These are phyloP conservation scores for Kazachstania viticola DNA, from an alignment of 805 yeast genomes.

Conservation along the genomic window DNA sequence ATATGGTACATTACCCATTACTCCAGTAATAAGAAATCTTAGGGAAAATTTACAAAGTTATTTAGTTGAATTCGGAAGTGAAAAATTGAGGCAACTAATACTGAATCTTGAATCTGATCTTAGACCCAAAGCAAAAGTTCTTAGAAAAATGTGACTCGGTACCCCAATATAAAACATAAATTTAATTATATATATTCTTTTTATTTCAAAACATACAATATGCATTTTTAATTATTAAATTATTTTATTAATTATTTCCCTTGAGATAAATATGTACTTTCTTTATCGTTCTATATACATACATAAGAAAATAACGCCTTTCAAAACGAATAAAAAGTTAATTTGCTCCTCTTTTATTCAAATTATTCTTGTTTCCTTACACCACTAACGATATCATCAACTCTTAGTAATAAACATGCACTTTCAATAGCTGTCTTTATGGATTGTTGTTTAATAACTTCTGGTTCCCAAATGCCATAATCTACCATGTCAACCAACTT, in stretches of 20 bases:
- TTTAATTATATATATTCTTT: no score
- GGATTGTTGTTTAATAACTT: constrained; percentile 92
- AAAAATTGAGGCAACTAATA: constrained; percentile 25
- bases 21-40: constrained; percentile 21
- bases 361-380: constrained; percentile 46
- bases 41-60: constrained; percentile 7
- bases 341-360: neutral
- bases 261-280: no score
- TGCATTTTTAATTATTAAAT: no score
- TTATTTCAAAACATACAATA: no score
- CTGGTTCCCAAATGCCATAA: constrained; percentile 99
- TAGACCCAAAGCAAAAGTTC: no score
- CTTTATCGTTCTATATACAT: no score
- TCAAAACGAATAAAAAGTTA: neutral
- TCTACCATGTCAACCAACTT: constrained; percentile 90
- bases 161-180: no score
- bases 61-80: constrained; percentile 8
- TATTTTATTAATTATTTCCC: no score
- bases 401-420: constrained; percentile 88
- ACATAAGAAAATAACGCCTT: constrained; percentile 4
- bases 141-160: no score
- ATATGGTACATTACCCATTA: constrained; percentile 31
- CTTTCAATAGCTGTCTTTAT: constrained; percentile 97
- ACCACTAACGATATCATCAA: constrained; percentile 96
- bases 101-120: constrained; percentile 28